Percentiles rank a stretch among this genome's conserved stretches.
Evolutionary conservation across 2,329 filamentous ascomycete species (phyloP).

Genomic region (Beauveria varroae): DNA sequence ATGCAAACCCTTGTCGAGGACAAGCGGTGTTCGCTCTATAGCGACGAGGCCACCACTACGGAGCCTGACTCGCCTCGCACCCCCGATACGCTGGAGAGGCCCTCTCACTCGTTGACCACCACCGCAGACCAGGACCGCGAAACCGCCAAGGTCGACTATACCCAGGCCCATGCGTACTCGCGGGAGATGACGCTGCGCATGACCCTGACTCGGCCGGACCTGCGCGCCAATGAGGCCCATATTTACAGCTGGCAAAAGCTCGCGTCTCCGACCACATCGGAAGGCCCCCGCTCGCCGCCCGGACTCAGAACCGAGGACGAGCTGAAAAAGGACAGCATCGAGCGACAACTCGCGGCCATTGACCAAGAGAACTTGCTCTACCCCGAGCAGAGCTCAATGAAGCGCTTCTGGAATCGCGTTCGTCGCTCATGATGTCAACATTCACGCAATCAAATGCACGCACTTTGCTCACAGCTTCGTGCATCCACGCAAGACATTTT

Average conservation of each 20-base stretch:
- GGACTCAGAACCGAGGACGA: constrained; percentile 26
- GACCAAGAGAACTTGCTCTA: constrained; percentile 36
- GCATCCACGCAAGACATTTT: neutral
- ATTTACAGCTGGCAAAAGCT: constrained; percentile 60
- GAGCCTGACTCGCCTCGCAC: constrained; percentile 55
- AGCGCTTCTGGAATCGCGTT: constrained; percentile 58
- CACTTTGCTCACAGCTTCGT: neutral
- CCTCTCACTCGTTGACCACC: constrained; percentile 22
- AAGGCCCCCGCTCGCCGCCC: constrained; percentile 25
- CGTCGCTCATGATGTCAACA: constrained; percentile 31
- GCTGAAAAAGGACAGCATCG: constrained; percentile 48
- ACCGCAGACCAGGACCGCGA: constrained; percentile 16
- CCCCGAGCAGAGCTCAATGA: constrained; percentile 47
- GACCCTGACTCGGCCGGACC: constrained; percentile 85
- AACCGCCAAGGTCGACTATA: constrained; percentile 32
- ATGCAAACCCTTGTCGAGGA: constrained; percentile 51
- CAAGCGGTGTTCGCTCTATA: constrained; percentile 48
- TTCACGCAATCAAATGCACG: neutral
- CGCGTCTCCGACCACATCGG: constrained; percentile 21
- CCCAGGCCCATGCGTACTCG: constrained; percentile 48
- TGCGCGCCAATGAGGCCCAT: constrained; percentile 66
- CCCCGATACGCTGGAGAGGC: constrained; percentile 40
- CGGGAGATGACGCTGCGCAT: constrained; percentile 93
- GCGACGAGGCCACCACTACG: constrained; percentile 45
- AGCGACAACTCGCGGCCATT: constrained; percentile 44